Base-by-base conservation (phyloP, 352 stramenopile genomes). In the Globisporangium sylvaticum region DNA sequence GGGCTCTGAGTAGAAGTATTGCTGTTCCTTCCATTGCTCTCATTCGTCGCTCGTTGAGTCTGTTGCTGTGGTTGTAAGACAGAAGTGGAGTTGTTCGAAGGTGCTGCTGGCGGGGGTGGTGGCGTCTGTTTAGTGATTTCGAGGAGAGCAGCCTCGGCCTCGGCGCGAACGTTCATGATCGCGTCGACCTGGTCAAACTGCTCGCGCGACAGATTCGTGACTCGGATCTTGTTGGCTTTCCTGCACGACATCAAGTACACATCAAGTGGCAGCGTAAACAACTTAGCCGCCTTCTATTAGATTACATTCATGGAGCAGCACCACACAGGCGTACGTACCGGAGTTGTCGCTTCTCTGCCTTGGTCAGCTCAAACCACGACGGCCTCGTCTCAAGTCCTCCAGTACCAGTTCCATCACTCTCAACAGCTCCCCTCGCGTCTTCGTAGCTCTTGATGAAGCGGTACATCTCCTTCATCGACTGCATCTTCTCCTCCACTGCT, bases 401-500 rank as follows among this genome's bases (percentile, higher is more conserved):
- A 57, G 22, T 58, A n/a, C n/a, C n/a, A n/a, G n/a, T 76, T 69
- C 69, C 72, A 0, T 75, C 71, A 27, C 69, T 71, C 0, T 27
- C 65, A 20, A n/a, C 22, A 68, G 52, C 9, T 71, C 74, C 31
- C 68, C 53, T 37, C 15, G 25, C 71, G 4, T 70, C 74, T 55
- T 90, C 74, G 64, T 88, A 80, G 22, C 66, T 67, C 25, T 74
- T 74, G 52, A 91, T 85, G 52, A 88, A 88, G 9, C 79, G 73
- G 58, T 86, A 87, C 83, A 91, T 91, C 48, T 89, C 79, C 54
- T 83, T 87, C 77, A 89, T 90, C n/a, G 72, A 84, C 67, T 89
- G 82, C 82, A 90, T 88, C 58, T 89, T 89, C 69, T 90, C 82
- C 55, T 87, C 82, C 31, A 89, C 78, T 22, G 83, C 80, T 44